A percentile compares a stretch with the other conserved stretches of the same genome.
Conservation (phyloP, 164 flowering plant genomes). For the Tetracentron sinense region DNA sequence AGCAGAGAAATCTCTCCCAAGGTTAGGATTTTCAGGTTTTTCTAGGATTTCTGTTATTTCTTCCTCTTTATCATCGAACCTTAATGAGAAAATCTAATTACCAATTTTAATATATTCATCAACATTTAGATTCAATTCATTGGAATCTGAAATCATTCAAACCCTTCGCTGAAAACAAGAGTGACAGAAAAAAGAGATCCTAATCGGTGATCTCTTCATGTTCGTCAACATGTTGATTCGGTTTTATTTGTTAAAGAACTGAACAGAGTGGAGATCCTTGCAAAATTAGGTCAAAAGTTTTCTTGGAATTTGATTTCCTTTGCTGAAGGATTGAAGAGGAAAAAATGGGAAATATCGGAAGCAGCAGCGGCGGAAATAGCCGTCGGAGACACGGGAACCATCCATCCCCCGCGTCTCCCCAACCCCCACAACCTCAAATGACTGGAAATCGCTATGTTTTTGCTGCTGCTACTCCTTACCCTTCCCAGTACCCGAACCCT, state of each 20-base stretch:
- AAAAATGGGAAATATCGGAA: conserved; percentile 51
- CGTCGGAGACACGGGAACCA: conserved; percentile 43
- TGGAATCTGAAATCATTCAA: background rate
- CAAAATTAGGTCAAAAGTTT: background rate
- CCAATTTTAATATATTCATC: background rate
- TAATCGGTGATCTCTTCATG: background rate
- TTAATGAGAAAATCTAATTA: background rate
- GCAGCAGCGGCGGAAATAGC: conserved; percentile 26
- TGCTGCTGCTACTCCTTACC: conserved; percentile 65
- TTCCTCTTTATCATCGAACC: background rate
- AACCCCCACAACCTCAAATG: conserved; percentile 46
- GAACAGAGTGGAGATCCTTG: background rate
- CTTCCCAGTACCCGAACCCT: conserved; percentile 42
- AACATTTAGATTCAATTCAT: no score
- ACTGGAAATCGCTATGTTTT: conserved; percentile 45
- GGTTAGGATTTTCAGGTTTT: background rate
- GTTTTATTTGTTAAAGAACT: background rate
- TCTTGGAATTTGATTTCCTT: background rate
- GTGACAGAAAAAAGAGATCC: no score
- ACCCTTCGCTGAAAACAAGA: background rate
- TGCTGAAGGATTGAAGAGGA: background rate
- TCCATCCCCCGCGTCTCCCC: conserved; percentile 38
- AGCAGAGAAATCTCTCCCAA: background rate
- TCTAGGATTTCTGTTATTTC: no score
- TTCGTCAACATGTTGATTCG: background rate